phyloP scores from a whole-genome alignment of 2,329 filamentous ascomycete species.

The Penicillium psychrosexuale region DNA sequence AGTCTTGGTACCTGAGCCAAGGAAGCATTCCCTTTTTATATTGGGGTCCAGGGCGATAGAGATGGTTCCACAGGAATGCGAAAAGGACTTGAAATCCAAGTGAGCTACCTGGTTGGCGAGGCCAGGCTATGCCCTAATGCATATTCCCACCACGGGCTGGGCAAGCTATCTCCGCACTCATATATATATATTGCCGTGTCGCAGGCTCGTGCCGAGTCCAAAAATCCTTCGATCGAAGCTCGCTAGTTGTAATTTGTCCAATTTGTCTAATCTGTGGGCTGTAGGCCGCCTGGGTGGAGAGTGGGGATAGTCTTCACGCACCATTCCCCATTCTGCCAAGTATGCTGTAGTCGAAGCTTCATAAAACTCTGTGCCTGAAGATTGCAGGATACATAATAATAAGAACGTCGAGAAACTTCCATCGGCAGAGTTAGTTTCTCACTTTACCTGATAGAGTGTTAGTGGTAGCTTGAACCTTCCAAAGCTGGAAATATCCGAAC shows the following conservation, averaged over 20 bases:
- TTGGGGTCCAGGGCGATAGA: background rate
- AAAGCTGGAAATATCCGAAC: background rate
- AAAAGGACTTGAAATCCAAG: background rate
- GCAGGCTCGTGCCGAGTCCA: background rate
- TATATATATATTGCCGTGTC: background rate
- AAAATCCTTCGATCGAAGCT: slow-evolving; percentile 3
- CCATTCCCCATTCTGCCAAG: background rate
- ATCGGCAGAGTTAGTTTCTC: slow-evolving; percentile 10
- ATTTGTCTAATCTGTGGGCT: background rate
- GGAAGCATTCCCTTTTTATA: background rate
- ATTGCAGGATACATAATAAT: background rate
- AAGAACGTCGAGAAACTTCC: slow-evolving; percentile 15
- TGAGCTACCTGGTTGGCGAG: background rate
- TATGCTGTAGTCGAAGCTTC: background rate
- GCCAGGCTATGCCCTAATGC: background rate
- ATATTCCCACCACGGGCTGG: background rate
- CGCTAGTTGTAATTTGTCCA: background rate
- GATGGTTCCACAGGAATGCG: background rate
- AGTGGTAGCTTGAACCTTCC: background rate
- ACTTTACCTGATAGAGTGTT: background rate
- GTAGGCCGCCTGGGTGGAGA: background rate
- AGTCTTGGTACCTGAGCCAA: background rate
- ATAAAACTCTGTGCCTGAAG: background rate
- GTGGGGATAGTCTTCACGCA: background rate
- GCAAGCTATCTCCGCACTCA: slow-evolving; percentile 4